These are phyloP conservation scores for Trifolium dubium DNA, from an alignment of 306 rosid genomes.

Conservation along the genomic window DNA sequence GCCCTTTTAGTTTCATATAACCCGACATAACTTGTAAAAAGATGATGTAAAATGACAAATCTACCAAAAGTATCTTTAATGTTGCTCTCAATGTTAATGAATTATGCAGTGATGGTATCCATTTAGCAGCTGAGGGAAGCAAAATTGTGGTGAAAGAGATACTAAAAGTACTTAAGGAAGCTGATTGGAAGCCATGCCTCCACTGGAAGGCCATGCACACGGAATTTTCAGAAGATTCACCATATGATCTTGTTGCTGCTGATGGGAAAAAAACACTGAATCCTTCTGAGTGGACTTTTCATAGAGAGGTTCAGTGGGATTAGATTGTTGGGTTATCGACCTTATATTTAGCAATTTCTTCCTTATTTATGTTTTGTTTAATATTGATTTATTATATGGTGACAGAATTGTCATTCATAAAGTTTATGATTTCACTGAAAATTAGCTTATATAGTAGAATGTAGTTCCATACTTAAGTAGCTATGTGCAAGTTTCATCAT, in stretches of 20 bases:
- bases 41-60: slow-evolving; percentile 10
- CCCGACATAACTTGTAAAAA: not conserved
- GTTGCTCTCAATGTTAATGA: not conserved
- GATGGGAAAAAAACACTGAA: slow-evolving; percentile 76
- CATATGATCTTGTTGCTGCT: slow-evolving; percentile 85
- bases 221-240: slow-evolving; percentile 83
- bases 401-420: slow-evolving; percentile 27
- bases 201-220: slow-evolving; percentile 86
- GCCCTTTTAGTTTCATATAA: not conserved
- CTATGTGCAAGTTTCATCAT: slow-evolving; percentile 5
- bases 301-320: slow-evolving; percentile 76
- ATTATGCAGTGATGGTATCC: slow-evolving; percentile 80
- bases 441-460: slow-evolving; percentile 17
- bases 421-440: slow-evolving; percentile 7
- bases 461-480: not conserved
- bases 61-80: not conserved
- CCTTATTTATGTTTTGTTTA: not conserved
- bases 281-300: slow-evolving; percentile 84
- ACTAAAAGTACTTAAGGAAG: slow-evolving; percentile 73
- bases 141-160: slow-evolving; percentile 81
- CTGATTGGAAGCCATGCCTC: slow-evolving; percentile 86
- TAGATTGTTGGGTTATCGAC: slow-evolving; percentile 40
- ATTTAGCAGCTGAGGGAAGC: slow-evolving; percentile 93
- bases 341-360: slow-evolving; percentile 8
- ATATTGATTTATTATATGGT: slow-evolving; percentile 35